These are phyloP conservation scores for Dactylorhiza incarnata DNA, from an alignment of 106 monocot species.

Conservation along the genomic window DNA sequence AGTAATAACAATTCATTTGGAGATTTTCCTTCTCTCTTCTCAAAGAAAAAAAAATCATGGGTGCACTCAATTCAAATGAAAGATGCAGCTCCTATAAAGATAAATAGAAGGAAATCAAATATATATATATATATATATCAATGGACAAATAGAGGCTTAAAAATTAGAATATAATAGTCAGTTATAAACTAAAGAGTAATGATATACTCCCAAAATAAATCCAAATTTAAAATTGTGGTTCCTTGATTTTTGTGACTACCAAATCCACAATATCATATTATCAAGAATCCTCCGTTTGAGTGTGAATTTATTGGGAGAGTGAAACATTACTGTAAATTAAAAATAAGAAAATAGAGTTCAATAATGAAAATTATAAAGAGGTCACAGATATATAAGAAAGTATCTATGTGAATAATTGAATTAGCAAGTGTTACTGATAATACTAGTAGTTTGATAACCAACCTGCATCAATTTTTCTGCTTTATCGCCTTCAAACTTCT, in stretches of 20 bases:
- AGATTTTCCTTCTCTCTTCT: no score
- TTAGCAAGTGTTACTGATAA: not conserved
- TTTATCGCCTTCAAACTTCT: conserved; percentile 89
- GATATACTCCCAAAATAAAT: not conserved
- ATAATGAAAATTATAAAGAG: not conserved
- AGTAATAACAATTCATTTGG: no score
- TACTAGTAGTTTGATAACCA: conserved; percentile 2
- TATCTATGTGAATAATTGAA: no score
- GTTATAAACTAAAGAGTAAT: not conserved
- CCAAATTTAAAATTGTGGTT: no score
- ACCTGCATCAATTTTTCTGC: conserved; percentile 88
- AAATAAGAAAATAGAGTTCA: no score
- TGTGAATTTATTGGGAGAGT: no score
- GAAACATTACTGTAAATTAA: no score
- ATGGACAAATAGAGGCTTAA: not conserved
- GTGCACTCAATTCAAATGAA: not conserved
- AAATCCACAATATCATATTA: no score
- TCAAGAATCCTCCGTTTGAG: no score
- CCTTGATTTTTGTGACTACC: no score
- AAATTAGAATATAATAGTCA: not conserved
- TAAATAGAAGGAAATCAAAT: no score
- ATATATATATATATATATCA: no score
- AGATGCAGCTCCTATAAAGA: not conserved
- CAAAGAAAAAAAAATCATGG: not conserved
- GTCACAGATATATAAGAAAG: not conserved